Percentiles rank a stretch among this genome's conserved stretches.
These are phyloP conservation scores for Trichosanthes truncata DNA, from an alignment of 306 rosid genomes.

Conservation along the genomic window DNA sequence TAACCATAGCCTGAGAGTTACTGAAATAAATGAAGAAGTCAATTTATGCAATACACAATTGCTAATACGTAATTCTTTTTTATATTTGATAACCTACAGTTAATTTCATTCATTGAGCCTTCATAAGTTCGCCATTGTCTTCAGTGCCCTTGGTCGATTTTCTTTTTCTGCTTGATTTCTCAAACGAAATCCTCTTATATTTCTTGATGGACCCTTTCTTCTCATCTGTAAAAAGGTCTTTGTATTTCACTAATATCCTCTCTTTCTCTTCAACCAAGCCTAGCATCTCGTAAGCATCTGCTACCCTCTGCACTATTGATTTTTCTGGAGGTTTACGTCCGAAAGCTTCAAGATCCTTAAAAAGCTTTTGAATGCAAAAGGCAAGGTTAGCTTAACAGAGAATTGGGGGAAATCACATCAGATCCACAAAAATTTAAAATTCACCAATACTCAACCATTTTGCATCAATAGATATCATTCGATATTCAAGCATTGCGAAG, in stretches of 20 bases:
- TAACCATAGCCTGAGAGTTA: neutral
- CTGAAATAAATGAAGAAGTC: neutral
- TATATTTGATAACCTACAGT: neutral
- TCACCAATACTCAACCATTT: neutral
- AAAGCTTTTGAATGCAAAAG: constrained; percentile 44
- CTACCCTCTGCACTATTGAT: constrained; percentile 59
- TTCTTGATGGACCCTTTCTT: constrained; percentile 23
- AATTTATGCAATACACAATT: neutral
- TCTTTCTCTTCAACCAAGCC: constrained; percentile 57
- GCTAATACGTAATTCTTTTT: neutral
- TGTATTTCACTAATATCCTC: constrained; percentile 61
- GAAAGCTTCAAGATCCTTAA: constrained; percentile 76
- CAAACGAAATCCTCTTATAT: neutral
- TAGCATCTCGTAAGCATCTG: constrained; percentile 64
- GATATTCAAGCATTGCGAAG: neutral
- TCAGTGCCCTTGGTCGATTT: neutral
- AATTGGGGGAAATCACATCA: neutral
- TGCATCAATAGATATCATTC: neutral
- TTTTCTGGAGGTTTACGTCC: constrained; percentile 86
- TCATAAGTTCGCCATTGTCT: neutral
- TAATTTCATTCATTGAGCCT: neutral
- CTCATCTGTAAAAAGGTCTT: constrained; percentile 27
- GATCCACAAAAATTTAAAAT: neutral
- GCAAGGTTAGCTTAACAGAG: neutral
- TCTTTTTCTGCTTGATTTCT: neutral